These are phyloP conservation scores for Aquilaria sinensis DNA, from an alignment of 345 rosid genomes.

Conservation along the genomic window DNA sequence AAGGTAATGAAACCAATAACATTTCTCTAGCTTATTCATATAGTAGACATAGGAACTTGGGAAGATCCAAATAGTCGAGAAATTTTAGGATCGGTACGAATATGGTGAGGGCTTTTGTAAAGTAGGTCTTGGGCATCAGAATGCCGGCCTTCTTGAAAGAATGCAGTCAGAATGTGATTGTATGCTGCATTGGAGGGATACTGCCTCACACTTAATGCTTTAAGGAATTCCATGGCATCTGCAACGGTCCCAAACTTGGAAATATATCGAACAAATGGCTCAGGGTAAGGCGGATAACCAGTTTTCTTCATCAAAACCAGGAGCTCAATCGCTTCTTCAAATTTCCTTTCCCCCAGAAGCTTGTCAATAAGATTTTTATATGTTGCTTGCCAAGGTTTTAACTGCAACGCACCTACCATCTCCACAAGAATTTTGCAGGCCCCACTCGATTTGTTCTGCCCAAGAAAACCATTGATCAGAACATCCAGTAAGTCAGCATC, in stretches of 20 bases:
- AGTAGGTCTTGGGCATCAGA: slow-evolving; percentile 76
- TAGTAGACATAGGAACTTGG: too few species aligned
- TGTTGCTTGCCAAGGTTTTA: slow-evolving; percentile 84
- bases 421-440: slow-evolving; percentile 54
- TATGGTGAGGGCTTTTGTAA: slow-evolving; percentile 64
- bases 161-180: slow-evolving; percentile 42
- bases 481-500: slow-evolving; percentile 70
- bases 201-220: slow-evolving; percentile 51
- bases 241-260: slow-evolving; percentile 67
- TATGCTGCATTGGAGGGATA: slow-evolving; percentile 56
- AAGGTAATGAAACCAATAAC: neutral
- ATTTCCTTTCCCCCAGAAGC: slow-evolving; percentile 56
- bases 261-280: slow-evolving; percentile 54
- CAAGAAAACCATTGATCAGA: slow-evolving; percentile 55
- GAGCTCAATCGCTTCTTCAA: slow-evolving; percentile 72
- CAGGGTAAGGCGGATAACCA: slow-evolving; percentile 48
- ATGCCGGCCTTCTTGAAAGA: slow-evolving; percentile 68
- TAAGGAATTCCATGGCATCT: slow-evolving; percentile 62
- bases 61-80: slow-evolving; percentile 54
- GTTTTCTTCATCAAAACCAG: slow-evolving; percentile 64
- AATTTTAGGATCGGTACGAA: slow-evolving; percentile 56
- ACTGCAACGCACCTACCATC: slow-evolving; percentile 38
- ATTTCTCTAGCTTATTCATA: too few species aligned
- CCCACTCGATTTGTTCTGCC: slow-evolving; percentile 52
- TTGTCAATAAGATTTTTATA: slow-evolving; percentile 59